phyloP scores from a whole-genome alignment of 2,329 filamentous ascomycete genomes.

The Paraconiothyrium brasiliense region DNA sequence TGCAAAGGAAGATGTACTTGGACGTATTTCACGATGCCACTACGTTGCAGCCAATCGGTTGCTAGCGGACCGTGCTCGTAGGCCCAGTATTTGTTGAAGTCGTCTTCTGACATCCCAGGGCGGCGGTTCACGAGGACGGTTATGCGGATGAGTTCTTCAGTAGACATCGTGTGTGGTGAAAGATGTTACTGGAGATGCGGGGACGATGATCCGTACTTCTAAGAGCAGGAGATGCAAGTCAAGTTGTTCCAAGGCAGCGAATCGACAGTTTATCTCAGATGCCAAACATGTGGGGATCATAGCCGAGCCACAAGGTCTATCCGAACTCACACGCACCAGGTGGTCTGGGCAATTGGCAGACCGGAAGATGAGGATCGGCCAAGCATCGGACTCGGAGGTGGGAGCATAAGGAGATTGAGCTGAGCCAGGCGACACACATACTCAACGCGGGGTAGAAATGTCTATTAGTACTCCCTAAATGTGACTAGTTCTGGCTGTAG shows the following conservation, averaged over 20 bases:
- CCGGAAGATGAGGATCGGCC: not conserved
- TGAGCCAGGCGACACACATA: not conserved
- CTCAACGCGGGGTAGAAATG: not conserved
- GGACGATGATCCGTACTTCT: not conserved
- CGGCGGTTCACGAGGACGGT: conserved; percentile 36
- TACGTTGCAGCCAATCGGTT: conserved; percentile 26
- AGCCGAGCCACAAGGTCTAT: not conserved
- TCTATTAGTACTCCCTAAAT: not conserved
- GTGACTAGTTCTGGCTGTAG: not conserved
- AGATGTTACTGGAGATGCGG: not conserved
- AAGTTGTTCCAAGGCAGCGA: not conserved
- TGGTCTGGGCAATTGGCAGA: not conserved
- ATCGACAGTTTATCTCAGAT: not conserved
- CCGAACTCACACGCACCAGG: not conserved
- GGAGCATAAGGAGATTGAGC: not conserved
- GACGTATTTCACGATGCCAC: conserved; percentile 35
- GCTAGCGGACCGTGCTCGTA: conserved; percentile 35
- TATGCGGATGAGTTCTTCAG: conserved; percentile 29
- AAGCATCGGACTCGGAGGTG: not conserved
- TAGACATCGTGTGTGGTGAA: conserved; percentile 17
- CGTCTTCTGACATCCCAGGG: conserved; percentile 29
- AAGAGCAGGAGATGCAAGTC: not conserved
- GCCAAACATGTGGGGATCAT: not conserved
- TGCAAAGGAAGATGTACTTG: conserved; percentile 23
- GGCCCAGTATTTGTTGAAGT: conserved; percentile 36